Evolutionary conservation across 306 rosid genomes (phyloP).

Genomic region (Quercus mongolica): DNA sequence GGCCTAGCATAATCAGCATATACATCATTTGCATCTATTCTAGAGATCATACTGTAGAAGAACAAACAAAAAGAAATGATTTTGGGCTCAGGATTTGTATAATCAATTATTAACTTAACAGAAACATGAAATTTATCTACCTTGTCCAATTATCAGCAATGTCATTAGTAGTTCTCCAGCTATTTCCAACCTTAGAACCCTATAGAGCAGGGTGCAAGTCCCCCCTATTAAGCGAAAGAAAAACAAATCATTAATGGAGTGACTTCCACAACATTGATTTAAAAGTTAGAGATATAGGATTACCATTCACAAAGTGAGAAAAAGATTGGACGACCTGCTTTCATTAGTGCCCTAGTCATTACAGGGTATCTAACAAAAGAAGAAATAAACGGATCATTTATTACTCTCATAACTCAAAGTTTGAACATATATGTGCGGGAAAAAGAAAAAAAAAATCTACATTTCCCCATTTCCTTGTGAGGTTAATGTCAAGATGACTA

Average conservation of each 20-base stretch:
- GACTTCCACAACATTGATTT: neutral
- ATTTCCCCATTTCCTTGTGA: neutral
- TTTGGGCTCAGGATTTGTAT: neutral
- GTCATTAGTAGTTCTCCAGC: conserved; percentile 96
- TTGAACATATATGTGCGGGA: neutral
- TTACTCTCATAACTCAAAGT: neutral
- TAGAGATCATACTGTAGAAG: conserved; percentile 70
- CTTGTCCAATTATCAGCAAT: conserved; percentile 82
- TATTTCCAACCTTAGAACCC: conserved; percentile 84
- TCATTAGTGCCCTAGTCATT: conserved; percentile 87
- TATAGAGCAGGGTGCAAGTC: conserved; percentile 93
- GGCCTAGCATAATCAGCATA: conserved; percentile 81
- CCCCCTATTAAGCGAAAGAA: conserved; percentile 50
- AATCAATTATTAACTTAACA: neutral
- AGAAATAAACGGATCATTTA: neutral
- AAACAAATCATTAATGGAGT: neutral
- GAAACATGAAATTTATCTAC: conserved; percentile 25
- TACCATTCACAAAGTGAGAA: conserved; percentile 96
- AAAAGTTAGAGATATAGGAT: neutral
- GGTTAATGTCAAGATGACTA: neutral
- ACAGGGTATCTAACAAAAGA: conserved; percentile 62
- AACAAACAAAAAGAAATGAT: neutral
- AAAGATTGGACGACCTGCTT: conserved; percentile 83
- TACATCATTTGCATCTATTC: conserved; percentile 76
- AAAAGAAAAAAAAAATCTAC: neutral